Conservation (phyloP, 345 rosid species). For the Dimocarpus longan region DNA sequence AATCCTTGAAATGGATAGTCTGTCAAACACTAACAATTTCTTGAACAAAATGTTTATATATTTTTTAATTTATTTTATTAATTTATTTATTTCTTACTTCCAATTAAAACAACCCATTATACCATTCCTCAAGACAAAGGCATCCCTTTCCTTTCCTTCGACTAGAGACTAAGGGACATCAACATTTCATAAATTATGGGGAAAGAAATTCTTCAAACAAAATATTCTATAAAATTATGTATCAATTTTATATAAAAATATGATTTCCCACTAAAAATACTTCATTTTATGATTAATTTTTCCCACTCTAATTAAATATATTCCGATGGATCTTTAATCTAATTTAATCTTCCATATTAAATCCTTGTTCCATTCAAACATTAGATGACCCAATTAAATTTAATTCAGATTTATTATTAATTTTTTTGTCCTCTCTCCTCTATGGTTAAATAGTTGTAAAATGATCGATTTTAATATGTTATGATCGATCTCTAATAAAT, state of each 20-base stretch:
- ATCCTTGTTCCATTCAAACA: neutral
- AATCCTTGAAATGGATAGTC: neutral
- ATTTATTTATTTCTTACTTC: neutral
- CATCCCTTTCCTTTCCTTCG: conserved; percentile 19
- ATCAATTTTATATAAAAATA: too few relatives aligned
- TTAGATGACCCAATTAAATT: too few relatives aligned
- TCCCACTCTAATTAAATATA: neutral
- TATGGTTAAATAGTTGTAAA: too few relatives aligned
- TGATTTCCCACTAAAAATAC: neutral
- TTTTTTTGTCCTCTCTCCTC: too few relatives aligned
- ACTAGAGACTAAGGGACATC: neutral
- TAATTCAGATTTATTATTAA: too few relatives aligned
- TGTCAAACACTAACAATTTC: neutral
- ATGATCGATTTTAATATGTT: too few relatives aligned
- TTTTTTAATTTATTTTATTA: neutral
- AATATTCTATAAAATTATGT: too few relatives aligned
- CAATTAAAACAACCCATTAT: neutral
- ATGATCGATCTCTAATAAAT: too few relatives aligned
- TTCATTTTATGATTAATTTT: too few relatives aligned
- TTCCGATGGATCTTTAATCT: neutral
- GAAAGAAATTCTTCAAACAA: neutral
- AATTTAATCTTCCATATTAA: too few relatives aligned
- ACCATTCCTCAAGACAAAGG: conserved; percentile 6
- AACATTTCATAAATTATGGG: neutral
- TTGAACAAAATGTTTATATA: conserved; percentile 12